A percentile compares a stretch with the other conserved stretches of the same genome.
These are phyloP conservation scores for Alnus rubra DNA, from an alignment of 306 rosid genomes.

Conservation along the genomic window DNA sequence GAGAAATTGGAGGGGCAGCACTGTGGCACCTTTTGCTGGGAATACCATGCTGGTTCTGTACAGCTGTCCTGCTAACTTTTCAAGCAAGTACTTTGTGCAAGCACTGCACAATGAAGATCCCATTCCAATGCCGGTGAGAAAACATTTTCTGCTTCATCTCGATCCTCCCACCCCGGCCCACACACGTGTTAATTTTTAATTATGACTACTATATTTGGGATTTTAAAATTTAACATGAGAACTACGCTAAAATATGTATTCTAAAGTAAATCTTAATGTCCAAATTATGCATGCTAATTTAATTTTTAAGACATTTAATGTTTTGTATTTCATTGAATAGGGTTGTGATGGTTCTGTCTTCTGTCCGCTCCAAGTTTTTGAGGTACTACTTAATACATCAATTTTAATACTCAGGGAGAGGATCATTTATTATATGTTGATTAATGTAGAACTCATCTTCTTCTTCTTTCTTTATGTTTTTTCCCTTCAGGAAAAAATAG, in stretches of 20 bases:
- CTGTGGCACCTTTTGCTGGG: constrained; percentile 92
- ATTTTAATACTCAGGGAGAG: constrained; percentile 17
- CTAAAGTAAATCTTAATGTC: background rate
- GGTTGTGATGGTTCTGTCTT: constrained; percentile 77
- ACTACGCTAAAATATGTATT: background rate
- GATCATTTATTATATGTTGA: constrained; percentile 5
- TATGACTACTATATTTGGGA: constrained; percentile 1
- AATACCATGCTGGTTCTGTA: constrained; percentile 82
- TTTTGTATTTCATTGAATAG: constrained; percentile 43
- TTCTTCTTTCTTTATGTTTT: background rate
- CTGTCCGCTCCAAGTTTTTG: constrained; percentile 72
- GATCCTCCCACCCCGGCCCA: background rate
- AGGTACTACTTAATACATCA: constrained; percentile 46
- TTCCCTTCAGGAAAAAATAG: constrained; percentile 56
- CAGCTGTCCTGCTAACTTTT: constrained; percentile 65
- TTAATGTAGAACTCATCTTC: background rate
- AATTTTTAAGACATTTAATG: background rate
- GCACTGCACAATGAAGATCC: constrained; percentile 90
- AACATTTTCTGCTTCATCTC: background rate
- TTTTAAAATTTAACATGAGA: background rate
- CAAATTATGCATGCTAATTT: background rate
- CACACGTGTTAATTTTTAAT: background rate
- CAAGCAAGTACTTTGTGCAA: constrained; percentile 66
- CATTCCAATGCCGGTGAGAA: constrained; percentile 77
- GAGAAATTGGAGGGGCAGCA: constrained; percentile 78